Percentiles rank a stretch among this genome's conserved stretches.
Evolutionary conservation across 768 basidiomycete genomes (phyloP).

Genomic region (Kwoniella pini): DNA sequence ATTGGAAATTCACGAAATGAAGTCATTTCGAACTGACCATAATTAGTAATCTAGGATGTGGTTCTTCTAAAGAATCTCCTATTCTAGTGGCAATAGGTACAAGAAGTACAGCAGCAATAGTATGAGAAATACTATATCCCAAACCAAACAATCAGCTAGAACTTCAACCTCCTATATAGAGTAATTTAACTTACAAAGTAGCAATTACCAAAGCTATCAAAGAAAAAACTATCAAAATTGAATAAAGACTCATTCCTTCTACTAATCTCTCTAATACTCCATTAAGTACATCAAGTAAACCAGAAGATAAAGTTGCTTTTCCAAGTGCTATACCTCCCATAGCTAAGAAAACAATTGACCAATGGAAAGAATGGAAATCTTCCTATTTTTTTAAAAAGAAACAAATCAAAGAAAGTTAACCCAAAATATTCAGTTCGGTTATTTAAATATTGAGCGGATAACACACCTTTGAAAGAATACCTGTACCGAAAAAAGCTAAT

Average conservation of each 20-base stretch:
- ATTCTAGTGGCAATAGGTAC: conserved; percentile 94
- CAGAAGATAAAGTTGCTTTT: conserved; percentile 86
- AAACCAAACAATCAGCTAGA: conserved; percentile 50
- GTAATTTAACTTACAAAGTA: conserved; percentile 49
- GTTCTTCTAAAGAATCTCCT: conserved; percentile 69
- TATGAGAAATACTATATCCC: conserved; percentile 77
- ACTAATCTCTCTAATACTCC: conserved; percentile 60
- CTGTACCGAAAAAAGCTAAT: conserved; percentile 89
- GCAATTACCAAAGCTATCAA: conserved; percentile 55
- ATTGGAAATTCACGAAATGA: neutral
- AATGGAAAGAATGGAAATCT: conserved; percentile 57
- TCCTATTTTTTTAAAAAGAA: conserved; percentile 36
- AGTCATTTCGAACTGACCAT: conserved; percentile 61
- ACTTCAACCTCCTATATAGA: too few relatives aligned
- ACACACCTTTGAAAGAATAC: conserved; percentile 84
- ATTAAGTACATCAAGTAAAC: conserved; percentile 79
- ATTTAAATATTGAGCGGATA: too few relatives aligned
- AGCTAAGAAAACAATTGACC: conserved; percentile 50
- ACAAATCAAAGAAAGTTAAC: too few relatives aligned
- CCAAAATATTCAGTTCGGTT: too few relatives aligned
- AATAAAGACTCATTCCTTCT: conserved; percentile 65
- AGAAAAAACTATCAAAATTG: conserved; percentile 70
- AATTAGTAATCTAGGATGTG: conserved; percentile 78
- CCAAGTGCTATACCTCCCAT: conserved; percentile 97
- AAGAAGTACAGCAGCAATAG: conserved; percentile 93